Evolutionary conservation across 495 filamentous ascomycete genomes (phyloP).

Genomic region (Penicillium desertorum): DNA sequence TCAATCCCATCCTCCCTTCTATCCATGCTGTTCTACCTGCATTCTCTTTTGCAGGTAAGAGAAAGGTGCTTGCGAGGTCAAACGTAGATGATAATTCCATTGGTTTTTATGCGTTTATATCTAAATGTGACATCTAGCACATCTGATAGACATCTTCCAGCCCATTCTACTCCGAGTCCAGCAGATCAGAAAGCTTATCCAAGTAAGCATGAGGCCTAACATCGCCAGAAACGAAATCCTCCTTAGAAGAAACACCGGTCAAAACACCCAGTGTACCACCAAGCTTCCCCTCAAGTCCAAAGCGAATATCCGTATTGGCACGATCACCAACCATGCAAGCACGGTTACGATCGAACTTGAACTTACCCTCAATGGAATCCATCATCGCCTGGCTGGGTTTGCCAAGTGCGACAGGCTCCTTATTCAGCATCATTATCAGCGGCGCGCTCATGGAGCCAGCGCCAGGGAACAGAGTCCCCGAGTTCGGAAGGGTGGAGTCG

Average conservation of each 20-base stretch:
- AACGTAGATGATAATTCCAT: too few species aligned
- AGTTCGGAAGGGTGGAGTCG: conserved; percentile 81
- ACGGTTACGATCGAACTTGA: conserved; percentile 75
- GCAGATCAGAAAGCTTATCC: conserved; percentile 77
- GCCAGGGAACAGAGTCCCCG: conserved; percentile 81
- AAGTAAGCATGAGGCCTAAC: conserved; percentile 77
- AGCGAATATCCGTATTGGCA: conserved; percentile 92
- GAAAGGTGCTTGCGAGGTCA: too few species aligned
- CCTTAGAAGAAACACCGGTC: conserved; percentile 82
- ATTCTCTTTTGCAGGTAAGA: too few species aligned
- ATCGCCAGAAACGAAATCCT: conserved; percentile 71
- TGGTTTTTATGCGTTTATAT: not conserved
- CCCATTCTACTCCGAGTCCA: conserved; percentile 27
- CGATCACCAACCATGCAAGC: conserved; percentile 98
- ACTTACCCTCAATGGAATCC: conserved; percentile 97
- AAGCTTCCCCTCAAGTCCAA: conserved; percentile 86
- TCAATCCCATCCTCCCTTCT: too few species aligned
- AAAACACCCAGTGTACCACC: conserved; percentile 90
- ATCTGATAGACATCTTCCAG: not conserved
- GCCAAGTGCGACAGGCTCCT: conserved; percentile 73
- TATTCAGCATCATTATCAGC: conserved; percentile 68
- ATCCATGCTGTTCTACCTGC: too few species aligned
- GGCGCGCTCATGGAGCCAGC: conserved; percentile 82
- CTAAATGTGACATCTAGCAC: not conserved
- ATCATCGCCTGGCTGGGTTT: conserved; percentile 99